These are phyloP conservation scores for Scutellaria baicalensis DNA, from an alignment of 257 asterid genomes.

Conservation along the genomic window DNA sequence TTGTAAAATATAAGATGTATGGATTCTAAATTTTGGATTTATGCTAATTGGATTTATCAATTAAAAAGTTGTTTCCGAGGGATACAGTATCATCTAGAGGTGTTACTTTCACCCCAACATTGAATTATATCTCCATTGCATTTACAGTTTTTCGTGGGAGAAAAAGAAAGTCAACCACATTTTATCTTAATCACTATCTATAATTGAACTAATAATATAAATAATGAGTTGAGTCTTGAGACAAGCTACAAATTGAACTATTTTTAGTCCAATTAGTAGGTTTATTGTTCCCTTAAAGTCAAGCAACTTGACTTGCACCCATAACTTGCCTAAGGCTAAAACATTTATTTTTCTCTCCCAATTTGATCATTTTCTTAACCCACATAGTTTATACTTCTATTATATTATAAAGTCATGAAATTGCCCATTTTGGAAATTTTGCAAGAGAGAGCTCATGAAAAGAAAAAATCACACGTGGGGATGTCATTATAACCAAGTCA, in stretches of 20 bases:
- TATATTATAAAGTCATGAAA: constrained; percentile 6
- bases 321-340: constrained; percentile 8
- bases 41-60: background rate
- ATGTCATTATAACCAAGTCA: constrained; percentile 6
- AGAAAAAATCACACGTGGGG: constrained; percentile 4
- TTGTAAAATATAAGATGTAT: too few relatives aligned
- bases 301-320: constrained; percentile 21
- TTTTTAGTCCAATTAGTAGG: constrained; percentile 35
- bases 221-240: background rate
- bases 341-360: background rate
- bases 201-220: background rate
- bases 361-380: background rate
- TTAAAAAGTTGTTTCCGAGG: too few relatives aligned
- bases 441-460: background rate
- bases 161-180: background rate
- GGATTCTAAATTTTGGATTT: too few relatives aligned
- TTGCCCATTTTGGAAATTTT: background rate
- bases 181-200: background rate
- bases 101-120: too few relatives aligned
- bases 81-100: too few relatives aligned
- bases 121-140: too few relatives aligned
- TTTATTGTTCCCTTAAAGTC: constrained; percentile 43
- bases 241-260: constrained; percentile 12
- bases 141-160: background rate
- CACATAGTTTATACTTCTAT: background rate